Evolutionary conservation across 441 rosid species (phyloP).

Genomic region (Eruca vesicaria): DNA sequence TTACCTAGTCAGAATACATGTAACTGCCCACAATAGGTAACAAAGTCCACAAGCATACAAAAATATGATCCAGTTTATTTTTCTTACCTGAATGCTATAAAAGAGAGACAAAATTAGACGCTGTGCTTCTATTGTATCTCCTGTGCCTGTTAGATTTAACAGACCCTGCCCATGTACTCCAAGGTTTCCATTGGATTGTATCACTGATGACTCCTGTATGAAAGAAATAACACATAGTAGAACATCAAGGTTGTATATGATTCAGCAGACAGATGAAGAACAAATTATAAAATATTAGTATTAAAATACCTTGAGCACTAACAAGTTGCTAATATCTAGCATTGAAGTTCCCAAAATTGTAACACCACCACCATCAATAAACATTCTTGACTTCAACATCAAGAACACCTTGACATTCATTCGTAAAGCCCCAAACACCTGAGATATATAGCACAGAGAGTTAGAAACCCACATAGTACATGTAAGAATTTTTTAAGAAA

Average conservation of each 20-base stretch:
- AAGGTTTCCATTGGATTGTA: constrained; percentile 88
- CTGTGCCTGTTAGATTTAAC: constrained; percentile 78
- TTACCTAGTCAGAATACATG: background rate
- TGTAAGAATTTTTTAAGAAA: background rate
- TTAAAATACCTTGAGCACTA: constrained; percentile 76
- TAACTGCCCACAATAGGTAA: too few species aligned
- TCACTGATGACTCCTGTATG: constrained; percentile 75
- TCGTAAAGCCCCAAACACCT: constrained; percentile 90
- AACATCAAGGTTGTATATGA: constrained; percentile 1
- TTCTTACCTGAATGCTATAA: constrained; percentile 72
- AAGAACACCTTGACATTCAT: constrained; percentile 87
- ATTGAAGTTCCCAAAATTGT: constrained; percentile 68
- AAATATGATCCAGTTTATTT: background rate
- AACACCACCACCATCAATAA: constrained; percentile 75
- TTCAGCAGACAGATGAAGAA: constrained; percentile 12
- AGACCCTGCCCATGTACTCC: constrained; percentile 94
- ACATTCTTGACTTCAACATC: constrained; percentile 92
- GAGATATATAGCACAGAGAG: constrained; percentile 24
- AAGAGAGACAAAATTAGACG: constrained; percentile 80
- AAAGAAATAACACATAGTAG: background rate
- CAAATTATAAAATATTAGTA: background rate
- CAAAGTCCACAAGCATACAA: background rate
- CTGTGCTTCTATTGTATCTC: constrained; percentile 81
- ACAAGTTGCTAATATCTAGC: constrained; percentile 84
- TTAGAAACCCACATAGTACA: background rate